phyloP scores from a whole-genome alignment of 208 protist species.

The Trypanosoma lewisi region DNA sequence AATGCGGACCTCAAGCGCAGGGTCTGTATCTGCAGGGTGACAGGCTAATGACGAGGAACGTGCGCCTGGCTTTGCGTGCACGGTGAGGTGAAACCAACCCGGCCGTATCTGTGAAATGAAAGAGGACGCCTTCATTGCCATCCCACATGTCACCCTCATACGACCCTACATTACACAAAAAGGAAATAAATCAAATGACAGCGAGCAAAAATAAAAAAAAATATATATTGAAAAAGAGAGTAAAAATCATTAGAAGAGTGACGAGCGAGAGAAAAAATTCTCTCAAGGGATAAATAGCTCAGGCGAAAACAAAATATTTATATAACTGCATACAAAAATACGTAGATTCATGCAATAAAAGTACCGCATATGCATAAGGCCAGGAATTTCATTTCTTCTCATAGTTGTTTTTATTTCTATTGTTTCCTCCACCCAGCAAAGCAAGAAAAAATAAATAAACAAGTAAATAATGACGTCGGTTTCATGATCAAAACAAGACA shows the following conservation, averaged over 20 bases:
- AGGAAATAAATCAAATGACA: neutral
- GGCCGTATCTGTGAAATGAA: slow-evolving; percentile 47
- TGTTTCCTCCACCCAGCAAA: too few relatives aligned
- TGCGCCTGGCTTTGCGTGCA: slow-evolving; percentile 80
- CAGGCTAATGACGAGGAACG: slow-evolving; percentile 37
- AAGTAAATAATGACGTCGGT: too few relatives aligned
- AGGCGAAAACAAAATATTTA: neutral
- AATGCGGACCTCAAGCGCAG: slow-evolving; percentile 54
- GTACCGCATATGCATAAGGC: too few relatives aligned
- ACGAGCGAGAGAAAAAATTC: neutral
- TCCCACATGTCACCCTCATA: neutral
- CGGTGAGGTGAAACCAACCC: slow-evolving; percentile 42
- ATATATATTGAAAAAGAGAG: neutral
- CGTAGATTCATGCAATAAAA: slow-evolving; percentile 3
- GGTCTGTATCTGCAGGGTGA: slow-evolving; percentile 23
- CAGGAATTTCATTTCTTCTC: too few relatives aligned
- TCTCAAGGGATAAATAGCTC: too few relatives aligned
- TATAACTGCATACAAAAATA: slow-evolving; percentile 8
- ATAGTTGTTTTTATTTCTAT: too few relatives aligned
- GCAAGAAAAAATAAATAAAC: too few relatives aligned
- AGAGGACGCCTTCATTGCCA: slow-evolving; percentile 25
- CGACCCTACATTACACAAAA: neutral
- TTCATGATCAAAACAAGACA: too few relatives aligned
- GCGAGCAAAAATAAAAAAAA: neutral
- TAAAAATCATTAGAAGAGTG: neutral